Percentiles rank a stretch among this genome's conserved stretches.
These are phyloP conservation scores for Nicotiana undulata DNA, from an alignment of 257 asterid species.

Conservation along the genomic window DNA sequence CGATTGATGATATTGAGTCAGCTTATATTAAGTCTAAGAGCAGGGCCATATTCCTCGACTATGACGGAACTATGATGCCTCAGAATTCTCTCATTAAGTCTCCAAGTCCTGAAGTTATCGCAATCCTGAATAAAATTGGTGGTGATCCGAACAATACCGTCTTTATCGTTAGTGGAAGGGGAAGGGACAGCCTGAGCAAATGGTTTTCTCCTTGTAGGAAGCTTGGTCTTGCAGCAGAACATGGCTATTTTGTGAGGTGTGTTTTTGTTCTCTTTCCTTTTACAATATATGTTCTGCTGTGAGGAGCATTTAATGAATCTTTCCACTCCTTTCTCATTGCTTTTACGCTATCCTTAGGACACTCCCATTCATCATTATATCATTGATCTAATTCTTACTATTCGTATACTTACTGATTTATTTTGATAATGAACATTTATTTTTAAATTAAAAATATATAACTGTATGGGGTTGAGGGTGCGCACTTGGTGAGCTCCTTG, in stretches of 20 bases:
- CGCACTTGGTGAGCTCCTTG: too few species aligned
- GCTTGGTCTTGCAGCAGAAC: slow-evolving; percentile 84
- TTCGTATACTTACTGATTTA: too few species aligned
- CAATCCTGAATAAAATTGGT: slow-evolving; percentile 56
- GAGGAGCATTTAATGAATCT: too few species aligned
- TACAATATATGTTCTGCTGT: background rate
- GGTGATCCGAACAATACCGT: slow-evolving; percentile 47
- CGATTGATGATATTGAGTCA: slow-evolving; percentile 52
- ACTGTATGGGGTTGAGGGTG: too few species aligned
- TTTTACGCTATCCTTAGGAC: too few species aligned
- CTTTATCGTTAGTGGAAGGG: slow-evolving; percentile 80
- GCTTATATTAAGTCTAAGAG: slow-evolving; percentile 53
- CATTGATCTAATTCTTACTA: too few species aligned
- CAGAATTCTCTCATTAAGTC: slow-evolving; percentile 50
- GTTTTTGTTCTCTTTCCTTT: background rate
- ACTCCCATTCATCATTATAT: too few species aligned
- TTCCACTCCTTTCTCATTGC: too few species aligned
- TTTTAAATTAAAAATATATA: too few species aligned
- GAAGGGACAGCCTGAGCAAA: slow-evolving; percentile 51
- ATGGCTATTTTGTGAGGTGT: slow-evolving; percentile 74
- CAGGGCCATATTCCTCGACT: slow-evolving; percentile 73
- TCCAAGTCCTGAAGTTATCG: slow-evolving; percentile 54
- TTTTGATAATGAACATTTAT: too few species aligned
- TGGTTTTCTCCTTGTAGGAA: slow-evolving; percentile 70
- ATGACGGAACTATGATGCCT: slow-evolving; percentile 84